Conservation (phyloP, 2,329 filamentous ascomycete genomes). For the Xylaria sp. region DNA sequence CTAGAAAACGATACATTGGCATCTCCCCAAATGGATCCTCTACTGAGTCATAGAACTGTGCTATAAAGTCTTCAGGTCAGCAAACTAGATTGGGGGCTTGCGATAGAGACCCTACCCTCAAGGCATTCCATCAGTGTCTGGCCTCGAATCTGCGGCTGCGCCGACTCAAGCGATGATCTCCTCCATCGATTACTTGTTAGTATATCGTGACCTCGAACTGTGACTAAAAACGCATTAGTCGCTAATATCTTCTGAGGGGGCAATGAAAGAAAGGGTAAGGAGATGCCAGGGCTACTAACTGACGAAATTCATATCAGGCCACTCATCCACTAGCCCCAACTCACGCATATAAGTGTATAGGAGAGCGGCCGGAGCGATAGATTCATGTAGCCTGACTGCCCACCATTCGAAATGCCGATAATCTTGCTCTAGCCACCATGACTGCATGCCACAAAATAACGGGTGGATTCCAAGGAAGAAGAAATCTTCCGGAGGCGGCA, state of each 20-base stretch:
- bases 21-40: not conserved
- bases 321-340: not conserved
- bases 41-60: not conserved
- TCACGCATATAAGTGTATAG: constrained; percentile 24
- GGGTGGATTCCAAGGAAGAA: constrained; percentile 1
- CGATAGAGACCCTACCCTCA: not conserved
- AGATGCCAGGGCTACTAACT: constrained; percentile 16
- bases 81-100: not conserved
- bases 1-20: not conserved
- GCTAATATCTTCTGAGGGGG: not conserved
- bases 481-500: not conserved
- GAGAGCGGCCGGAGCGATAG: constrained; percentile 25
- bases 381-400: constrained; percentile 13
- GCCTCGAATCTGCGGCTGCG: not conserved
- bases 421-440: constrained; percentile 22
- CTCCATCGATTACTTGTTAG: not conserved
- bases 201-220: not conserved
- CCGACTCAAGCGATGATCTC: no score
- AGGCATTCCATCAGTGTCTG: not conserved
- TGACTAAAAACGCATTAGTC: constrained; percentile 18
- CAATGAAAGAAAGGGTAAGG: not conserved
- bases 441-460: constrained; percentile 28
- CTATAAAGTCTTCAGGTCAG: not conserved
- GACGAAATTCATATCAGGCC: constrained; percentile 31
- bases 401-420: not conserved